A percentile compares a stretch with the other conserved stretches of the same genome.
Conservation (phyloP, 192 early-diverging fungal species). For the Phlyctochytrium bullatum region DNA sequence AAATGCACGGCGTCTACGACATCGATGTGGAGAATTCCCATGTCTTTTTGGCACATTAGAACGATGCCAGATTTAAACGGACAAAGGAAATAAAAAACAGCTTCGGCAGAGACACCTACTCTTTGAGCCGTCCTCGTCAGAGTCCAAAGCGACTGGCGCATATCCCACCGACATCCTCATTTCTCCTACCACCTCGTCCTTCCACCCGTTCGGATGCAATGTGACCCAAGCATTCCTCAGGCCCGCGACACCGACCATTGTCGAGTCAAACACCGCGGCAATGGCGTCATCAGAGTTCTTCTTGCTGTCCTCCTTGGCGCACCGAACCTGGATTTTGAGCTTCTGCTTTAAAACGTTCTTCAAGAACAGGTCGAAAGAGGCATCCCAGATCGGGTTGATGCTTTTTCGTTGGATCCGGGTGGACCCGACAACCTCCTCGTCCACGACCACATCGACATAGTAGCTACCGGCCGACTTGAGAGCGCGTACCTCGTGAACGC, state of each 20-base stretch:
- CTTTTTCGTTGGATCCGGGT: conserved; percentile 36
- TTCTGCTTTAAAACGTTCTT: conserved; percentile 14
- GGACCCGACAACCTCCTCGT: conserved; percentile 37
- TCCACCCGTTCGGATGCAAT: not conserved
- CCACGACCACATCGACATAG: conserved; percentile 47
- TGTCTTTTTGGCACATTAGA: conserved; percentile 29
- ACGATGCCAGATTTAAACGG: not conserved
- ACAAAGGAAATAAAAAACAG: too few relatives aligned
- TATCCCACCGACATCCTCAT: conserved; percentile 21
- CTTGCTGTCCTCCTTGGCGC: not conserved
- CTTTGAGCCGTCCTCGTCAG: conserved; percentile 41
- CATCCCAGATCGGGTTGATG: conserved; percentile 29
- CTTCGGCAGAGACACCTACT: too few relatives aligned
- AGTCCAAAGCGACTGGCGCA: conserved; percentile 32
- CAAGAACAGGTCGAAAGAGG: conserved; percentile 26
- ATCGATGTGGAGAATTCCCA: conserved; percentile 43
- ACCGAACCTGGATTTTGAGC: conserved; percentile 7
- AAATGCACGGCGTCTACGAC: conserved; percentile 52
- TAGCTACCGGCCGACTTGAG: conserved; percentile 20
- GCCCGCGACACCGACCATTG: conserved; percentile 39
- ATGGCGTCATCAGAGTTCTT: not conserved
- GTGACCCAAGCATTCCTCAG: conserved; percentile 13
- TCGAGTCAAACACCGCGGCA: too few relatives aligned
- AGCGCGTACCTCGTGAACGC: conserved; percentile 41
- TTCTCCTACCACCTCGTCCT: conserved; percentile 11